A percentile compares a stretch with the other conserved stretches of the same genome.
phyloP scores from a whole-genome alignment of 2,329 filamentous ascomycete species.

The Cercospora sesami region DNA sequence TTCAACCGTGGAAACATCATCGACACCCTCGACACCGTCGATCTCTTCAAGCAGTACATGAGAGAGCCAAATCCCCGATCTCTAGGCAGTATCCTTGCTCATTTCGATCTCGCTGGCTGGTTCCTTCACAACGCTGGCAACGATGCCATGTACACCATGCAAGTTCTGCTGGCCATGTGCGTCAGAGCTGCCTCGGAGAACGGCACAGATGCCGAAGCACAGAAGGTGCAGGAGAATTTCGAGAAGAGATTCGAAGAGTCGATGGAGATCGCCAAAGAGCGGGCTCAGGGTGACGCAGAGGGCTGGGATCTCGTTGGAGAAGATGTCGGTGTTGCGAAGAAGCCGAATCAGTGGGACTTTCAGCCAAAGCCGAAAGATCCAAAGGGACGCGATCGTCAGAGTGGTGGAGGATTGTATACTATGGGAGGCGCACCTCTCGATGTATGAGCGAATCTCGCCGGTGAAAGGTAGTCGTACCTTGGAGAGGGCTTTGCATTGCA shows the following conservation, averaged over 20 bases:
- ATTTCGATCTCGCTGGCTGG: conserved; percentile 64
- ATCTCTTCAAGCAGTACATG: conserved; percentile 66
- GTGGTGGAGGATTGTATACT: conserved; percentile 25
- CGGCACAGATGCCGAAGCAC: conserved; percentile 34
- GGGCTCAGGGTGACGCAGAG: conserved; percentile 40
- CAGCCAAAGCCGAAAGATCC: conserved; percentile 16
- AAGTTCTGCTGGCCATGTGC: conserved; percentile 65
- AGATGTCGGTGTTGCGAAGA: conserved; percentile 37
- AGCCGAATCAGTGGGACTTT: conserved; percentile 18
- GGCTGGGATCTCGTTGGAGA: conserved; percentile 43
- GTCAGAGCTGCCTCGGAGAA: conserved; percentile 44
- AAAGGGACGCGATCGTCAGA: conserved; percentile 1
- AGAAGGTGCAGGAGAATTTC: conserved; percentile 31
- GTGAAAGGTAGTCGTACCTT: neutral
- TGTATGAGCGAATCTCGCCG: conserved; percentile 18
- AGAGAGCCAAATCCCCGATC: conserved; percentile 53
- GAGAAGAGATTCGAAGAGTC: conserved; percentile 34
- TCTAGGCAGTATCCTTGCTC: conserved; percentile 61
- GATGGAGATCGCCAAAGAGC: conserved; percentile 32
- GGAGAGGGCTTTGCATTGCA: neutral
- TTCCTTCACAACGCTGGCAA: conserved; percentile 43
- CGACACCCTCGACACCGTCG: conserved; percentile 62
- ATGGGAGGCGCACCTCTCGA: conserved; percentile 29
- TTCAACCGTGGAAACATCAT: conserved; percentile 56
- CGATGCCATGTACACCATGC: conserved; percentile 41